Base-by-base conservation (phyloP, 2,329 filamentous ascomycete species). In the Cladophialophora carrionii region DNA sequence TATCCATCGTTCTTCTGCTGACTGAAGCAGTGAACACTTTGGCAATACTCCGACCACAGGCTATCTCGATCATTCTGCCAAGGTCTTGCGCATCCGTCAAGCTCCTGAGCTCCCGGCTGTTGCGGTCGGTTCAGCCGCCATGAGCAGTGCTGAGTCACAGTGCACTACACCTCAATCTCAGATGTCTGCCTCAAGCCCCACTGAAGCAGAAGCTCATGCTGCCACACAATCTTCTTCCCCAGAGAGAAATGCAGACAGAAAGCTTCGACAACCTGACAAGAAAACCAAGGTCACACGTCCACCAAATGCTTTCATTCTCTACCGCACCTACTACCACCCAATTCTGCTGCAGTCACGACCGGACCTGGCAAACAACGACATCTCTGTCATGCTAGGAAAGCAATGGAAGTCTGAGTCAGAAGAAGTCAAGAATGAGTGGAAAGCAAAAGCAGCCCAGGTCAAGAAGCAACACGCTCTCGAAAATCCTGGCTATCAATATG, bases 291-390 rank as follows among this genome's bases (percentile, higher is more conserved):
- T 81, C 26, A 77, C 78, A 60, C 77, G 80, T n/a, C 79, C 80
- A 20, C 76, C 77, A 17, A 81, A 81, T 71, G 76, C 77, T 4
- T 81, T 80, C 71, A 81, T 81, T 62, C 72, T 81, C 26, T 82
- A 80, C 68, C 76, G 79, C 29, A 74, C 79, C 68, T 72, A 78
- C 52, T 74, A 78, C 59, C 76, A 79, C 64, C 72, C 75, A 1
- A 66, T 67, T 14, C 67, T 79, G 53, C 79, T 78, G 61, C 76
- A 73, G n/a, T 63, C 70, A 41, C 74, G 78, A 62, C 78, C 78
- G n/a, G 73, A 72, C 12, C 67, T 80, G 32, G 75, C 78, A 60
- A 82, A 81, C 71, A 81, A 81, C 63, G 73, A 78, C 26, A 81
- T 81, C 51, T 81, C 78, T 1, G 71, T 77, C 29, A 76, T 80